Evolutionary conservation across 768 basidiomycete genomes (phyloP).

Genomic region (Trametes coccinea): DNA sequence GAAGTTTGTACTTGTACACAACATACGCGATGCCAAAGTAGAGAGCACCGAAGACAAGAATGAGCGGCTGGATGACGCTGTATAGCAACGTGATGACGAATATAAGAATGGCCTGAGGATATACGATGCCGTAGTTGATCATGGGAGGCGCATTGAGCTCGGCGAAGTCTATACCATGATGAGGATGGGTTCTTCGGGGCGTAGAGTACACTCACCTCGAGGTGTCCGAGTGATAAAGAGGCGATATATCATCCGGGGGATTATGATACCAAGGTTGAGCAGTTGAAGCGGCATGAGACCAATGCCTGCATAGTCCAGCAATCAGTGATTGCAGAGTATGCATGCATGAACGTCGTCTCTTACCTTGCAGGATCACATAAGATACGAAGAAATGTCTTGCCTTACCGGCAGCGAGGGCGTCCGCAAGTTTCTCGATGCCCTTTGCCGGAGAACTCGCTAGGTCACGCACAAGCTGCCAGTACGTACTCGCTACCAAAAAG

Average conservation of each 20-base stretch:
- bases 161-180: constrained; percentile 68
- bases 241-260: constrained; percentile 74
- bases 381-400: constrained; percentile 85
- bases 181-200: constrained; percentile 2
- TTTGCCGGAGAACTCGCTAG: constrained; percentile 92
- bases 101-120: constrained; percentile 94
- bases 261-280: constrained; percentile 85
- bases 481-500: constrained; percentile 88
- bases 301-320: constrained; percentile 50
- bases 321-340: not conserved
- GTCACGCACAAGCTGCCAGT: constrained; percentile 89
- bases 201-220: constrained; percentile 55
- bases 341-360: not conserved
- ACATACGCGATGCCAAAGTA: constrained; percentile 97
- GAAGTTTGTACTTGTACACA: constrained; percentile 96
- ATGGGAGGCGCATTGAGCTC: constrained; percentile 97
- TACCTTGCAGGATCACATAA: constrained; percentile 84
- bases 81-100: constrained; percentile 95
- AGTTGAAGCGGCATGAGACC: constrained; percentile 96
- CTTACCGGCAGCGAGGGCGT: constrained; percentile 73
- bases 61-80: constrained; percentile 93
- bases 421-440: constrained; percentile 90
- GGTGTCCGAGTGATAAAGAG: constrained; percentile 87
- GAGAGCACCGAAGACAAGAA: constrained; percentile 90
- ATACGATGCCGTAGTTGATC: constrained; percentile 97